Conservation (phyloP, 1,284 basidiomycete genomes). For the Fistulina hepatica region DNA sequence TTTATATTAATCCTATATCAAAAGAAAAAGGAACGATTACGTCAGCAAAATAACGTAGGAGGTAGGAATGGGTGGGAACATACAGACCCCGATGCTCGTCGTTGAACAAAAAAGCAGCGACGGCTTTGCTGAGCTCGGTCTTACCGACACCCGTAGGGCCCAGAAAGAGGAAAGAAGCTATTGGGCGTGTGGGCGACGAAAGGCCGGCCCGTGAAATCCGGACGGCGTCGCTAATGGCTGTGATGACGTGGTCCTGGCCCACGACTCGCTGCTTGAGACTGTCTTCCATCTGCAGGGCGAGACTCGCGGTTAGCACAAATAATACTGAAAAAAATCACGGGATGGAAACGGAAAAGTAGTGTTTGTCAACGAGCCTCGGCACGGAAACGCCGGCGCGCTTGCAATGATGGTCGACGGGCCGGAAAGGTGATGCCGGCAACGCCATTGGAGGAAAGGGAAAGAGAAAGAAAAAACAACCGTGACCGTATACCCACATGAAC, state of each 20-base stretch:
- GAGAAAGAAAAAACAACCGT: neutral
- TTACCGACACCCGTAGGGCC: slow-evolving; percentile 84
- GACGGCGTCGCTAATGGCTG: slow-evolving; percentile 77
- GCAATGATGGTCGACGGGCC: too few species aligned
- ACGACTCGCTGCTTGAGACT: slow-evolving; percentile 66
- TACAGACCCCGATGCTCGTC: slow-evolving; percentile 78
- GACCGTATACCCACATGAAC: slow-evolving; percentile 54
- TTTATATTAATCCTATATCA: slow-evolving; percentile 70
- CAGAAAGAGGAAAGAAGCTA: slow-evolving; percentile 87
- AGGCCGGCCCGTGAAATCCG: slow-evolving; percentile 85
- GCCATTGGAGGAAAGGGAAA: slow-evolving; percentile 1
- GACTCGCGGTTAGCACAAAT: too few species aligned
- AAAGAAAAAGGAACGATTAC: neutral
- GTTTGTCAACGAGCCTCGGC: too few species aligned
- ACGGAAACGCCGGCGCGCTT: too few species aligned
- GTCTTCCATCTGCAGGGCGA: slow-evolving; percentile 84
- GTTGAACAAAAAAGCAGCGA: slow-evolving; percentile 81
- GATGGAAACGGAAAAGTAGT: too few species aligned
- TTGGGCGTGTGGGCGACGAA: slow-evolving; percentile 76
- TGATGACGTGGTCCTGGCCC: slow-evolving; percentile 80
- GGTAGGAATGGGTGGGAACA: slow-evolving; percentile 19
- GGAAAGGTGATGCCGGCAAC: too few species aligned
- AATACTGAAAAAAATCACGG: too few species aligned
- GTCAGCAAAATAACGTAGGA: slow-evolving; percentile 2
- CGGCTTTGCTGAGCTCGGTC: slow-evolving; percentile 82